phyloP scores from a whole-genome alignment of 129 eudicot species.

The Cynara cardunculus region DNA sequence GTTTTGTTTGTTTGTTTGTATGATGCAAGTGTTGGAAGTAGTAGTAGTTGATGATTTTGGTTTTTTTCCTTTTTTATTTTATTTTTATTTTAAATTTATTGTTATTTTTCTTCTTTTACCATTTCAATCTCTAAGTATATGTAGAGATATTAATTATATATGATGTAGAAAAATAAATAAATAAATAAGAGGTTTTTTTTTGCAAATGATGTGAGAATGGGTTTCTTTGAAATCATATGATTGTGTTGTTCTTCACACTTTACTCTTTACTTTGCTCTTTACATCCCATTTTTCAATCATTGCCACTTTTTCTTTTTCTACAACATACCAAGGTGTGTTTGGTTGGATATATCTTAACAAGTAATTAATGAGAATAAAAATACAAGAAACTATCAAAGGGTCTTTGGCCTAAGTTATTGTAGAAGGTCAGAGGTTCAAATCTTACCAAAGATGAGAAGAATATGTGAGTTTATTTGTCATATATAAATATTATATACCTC shows the following conservation, averaged over 20 bases:
- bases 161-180: conserved; percentile 22
- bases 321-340: too few species aligned
- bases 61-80: conserved; percentile 22
- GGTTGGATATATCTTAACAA: too few species aligned
- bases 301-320: neutral
- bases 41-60: conserved; percentile 30
- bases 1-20: conserved; percentile 30
- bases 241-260: conserved; percentile 23
- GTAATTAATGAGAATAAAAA: too few species aligned
- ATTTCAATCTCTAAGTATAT: conserved; percentile 5
- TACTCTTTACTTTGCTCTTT: conserved; percentile 19
- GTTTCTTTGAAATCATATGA: conserved; percentile 20
- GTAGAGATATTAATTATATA: neutral
- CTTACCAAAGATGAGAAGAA: too few species aligned
- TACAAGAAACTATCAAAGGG: too few species aligned
- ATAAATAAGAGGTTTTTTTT: neutral
- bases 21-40: conserved; percentile 23
- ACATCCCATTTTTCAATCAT: conserved; percentile 16
- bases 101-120: conserved; percentile 1
- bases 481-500: too few species aligned
- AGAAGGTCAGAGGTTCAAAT: too few species aligned
- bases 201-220: conserved; percentile 7
- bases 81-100: neutral
- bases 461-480: too few species aligned
- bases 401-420: too few species aligned